phyloP scores from a whole-genome alignment of 2,329 filamentous ascomycete genomes.

The Plenodomus tracheiphilus region DNA sequence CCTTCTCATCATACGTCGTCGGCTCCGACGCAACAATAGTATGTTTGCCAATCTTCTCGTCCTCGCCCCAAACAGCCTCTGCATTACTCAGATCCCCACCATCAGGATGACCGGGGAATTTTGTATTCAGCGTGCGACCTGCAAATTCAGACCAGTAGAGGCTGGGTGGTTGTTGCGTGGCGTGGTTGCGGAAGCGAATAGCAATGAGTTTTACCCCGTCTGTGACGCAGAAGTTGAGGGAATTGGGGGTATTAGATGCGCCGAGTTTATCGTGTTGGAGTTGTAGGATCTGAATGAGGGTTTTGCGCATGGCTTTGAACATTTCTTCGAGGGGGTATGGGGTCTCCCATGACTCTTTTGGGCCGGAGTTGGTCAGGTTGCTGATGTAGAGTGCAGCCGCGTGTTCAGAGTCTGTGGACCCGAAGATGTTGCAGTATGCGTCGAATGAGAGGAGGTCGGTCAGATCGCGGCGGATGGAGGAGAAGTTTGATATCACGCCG shows the following conservation, averaged over 20 bases:
- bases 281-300: conserved; percentile 51
- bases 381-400: conserved; percentile 56
- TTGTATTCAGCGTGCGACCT: conserved; percentile 57
- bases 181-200: conserved; percentile 58
- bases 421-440: conserved; percentile 53
- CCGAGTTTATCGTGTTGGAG: conserved; percentile 52
- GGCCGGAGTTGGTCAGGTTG: conserved; percentile 46
- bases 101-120: conserved; percentile 55
- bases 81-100: conserved; percentile 41
- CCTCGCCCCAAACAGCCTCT: conserved; percentile 39
- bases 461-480: conserved; percentile 51
- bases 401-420: conserved; percentile 58
- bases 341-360: conserved; percentile 48
- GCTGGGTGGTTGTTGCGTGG: conserved; percentile 55
- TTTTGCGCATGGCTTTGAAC: conserved; percentile 51
- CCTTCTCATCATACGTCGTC: conserved; percentile 55
- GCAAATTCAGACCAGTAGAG: conserved; percentile 57
- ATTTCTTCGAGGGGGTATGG: conserved; percentile 50
- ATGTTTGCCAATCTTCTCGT: conserved; percentile 54
- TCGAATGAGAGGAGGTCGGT: conserved; percentile 52
- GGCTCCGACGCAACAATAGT: conserved; percentile 60
- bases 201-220: conserved; percentile 56
- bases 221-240: conserved; percentile 57
- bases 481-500: conserved; percentile 54
- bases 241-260: conserved; percentile 48